A percentile compares a stretch with the other conserved stretches of the same genome.
Conservation (phyloP, 805 yeast genomes). For the Candida tallmaniae region DNA sequence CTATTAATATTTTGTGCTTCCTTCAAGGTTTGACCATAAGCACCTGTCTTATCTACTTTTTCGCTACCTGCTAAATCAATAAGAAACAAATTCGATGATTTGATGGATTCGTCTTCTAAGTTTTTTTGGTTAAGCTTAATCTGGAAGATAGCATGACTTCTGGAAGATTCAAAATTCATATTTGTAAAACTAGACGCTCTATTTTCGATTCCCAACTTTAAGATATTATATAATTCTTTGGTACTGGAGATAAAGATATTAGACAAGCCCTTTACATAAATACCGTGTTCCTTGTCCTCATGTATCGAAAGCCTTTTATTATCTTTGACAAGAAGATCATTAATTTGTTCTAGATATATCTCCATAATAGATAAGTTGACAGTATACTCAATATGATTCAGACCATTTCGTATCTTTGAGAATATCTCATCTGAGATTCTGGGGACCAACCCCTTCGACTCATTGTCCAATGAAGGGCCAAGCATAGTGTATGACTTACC, state of each 20-base stretch:
- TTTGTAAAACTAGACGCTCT: conserved; percentile 59
- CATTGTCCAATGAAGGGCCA: conserved; percentile 42
- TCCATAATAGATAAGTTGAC: conserved; percentile 76
- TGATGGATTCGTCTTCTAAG: conserved; percentile 47
- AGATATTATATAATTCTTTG: conserved; percentile 52
- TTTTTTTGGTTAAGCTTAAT: conserved; percentile 62
- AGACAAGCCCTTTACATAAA: conserved; percentile 67
- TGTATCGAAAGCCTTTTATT: conserved; percentile 45
- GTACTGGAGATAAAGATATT: conserved; percentile 56
- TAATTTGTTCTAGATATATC: conserved; percentile 71
- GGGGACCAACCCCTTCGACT: conserved; percentile 63
- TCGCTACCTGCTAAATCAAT: conserved; percentile 91
- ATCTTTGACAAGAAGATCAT: conserved; percentile 57
- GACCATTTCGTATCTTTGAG: conserved; percentile 41
- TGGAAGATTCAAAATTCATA: conserved; percentile 69
- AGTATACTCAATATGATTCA: conserved; percentile 52
- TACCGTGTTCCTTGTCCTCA: conserved; percentile 60
- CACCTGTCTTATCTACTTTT: conserved; percentile 72
- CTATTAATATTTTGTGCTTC: conserved; percentile 83
- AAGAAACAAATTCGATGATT: conserved; percentile 59
- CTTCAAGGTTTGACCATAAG: conserved; percentile 63
- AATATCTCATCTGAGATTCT: conserved; percentile 66
- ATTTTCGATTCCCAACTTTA: conserved; percentile 53
- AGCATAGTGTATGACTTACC: conserved; percentile 78
- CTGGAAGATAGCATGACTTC: conserved; percentile 79